Evolutionary conservation across 768 basidiomycete genomes (phyloP).

Genomic region (Pisolithus orientalis): DNA sequence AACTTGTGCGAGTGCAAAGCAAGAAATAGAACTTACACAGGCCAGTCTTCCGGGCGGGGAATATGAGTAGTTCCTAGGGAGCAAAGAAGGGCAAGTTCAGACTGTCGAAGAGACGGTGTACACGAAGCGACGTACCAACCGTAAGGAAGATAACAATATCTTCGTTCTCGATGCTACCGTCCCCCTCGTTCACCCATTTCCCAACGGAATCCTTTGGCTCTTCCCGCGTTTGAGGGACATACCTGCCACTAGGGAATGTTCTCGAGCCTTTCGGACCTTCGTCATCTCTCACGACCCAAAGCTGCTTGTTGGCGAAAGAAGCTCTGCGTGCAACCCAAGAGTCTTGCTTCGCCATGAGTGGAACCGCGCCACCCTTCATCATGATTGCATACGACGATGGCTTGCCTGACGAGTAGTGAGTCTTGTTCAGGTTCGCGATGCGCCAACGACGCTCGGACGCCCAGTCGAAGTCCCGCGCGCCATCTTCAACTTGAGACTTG

Average conservation of each 20-base stretch:
- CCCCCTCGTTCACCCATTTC: constrained; percentile 59
- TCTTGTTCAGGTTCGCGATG: constrained; percentile 63
- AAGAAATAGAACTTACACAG: constrained; percentile 51
- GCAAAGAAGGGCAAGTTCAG: not conserved
- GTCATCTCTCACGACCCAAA: constrained; percentile 80
- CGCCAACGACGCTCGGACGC: constrained; percentile 72
- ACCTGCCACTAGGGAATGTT: constrained; percentile 85
- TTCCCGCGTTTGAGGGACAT: constrained; percentile 73
- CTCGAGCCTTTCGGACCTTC: constrained; percentile 53
- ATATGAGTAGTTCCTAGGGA: constrained; percentile 66
- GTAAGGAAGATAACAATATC: constrained; percentile 78
- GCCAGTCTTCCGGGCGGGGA: constrained; percentile 85
- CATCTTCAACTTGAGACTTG: constrained; percentile 34
- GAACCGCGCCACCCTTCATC: constrained; percentile 61
- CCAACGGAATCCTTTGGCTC: constrained; percentile 69
- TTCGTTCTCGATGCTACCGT: constrained; percentile 60
- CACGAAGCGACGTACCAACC: constrained; percentile 41
- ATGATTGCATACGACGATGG: constrained; percentile 68
- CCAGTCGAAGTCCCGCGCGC: constrained; percentile 62
- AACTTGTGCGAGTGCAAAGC: not conserved
- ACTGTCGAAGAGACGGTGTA: not conserved
- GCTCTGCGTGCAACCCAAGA: constrained; percentile 70
- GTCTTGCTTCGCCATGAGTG: constrained; percentile 59
- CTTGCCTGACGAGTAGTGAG: constrained; percentile 66
- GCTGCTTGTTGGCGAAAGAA: constrained; percentile 59